phyloP scores from a whole-genome alignment of 225 moss, liverwort and hornwort genomes.

The Polytrichum commune region DNA sequence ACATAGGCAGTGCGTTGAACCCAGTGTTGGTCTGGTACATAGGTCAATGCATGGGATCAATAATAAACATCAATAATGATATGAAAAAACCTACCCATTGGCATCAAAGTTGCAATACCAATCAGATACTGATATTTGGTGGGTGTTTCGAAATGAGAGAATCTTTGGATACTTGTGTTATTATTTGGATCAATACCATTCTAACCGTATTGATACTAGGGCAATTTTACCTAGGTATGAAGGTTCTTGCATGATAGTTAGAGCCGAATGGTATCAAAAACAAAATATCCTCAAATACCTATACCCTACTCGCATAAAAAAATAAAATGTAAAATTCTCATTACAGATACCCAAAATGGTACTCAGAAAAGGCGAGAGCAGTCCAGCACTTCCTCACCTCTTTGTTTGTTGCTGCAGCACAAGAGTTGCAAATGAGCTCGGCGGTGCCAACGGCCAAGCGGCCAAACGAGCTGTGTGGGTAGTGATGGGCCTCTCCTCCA shows the following conservation, averaged over 20 bases:
- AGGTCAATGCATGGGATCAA: not conserved
- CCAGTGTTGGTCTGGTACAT: not conserved
- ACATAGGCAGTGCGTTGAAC: not conserved
- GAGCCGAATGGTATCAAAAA: not conserved
- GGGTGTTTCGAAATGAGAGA: too few relatives aligned
- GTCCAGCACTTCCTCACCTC: not conserved
- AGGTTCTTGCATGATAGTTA: not conserved
- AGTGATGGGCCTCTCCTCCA: constrained; percentile 39
- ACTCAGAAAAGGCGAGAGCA: not conserved
- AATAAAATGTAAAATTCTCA: too few relatives aligned
- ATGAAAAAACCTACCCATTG: too few relatives aligned
- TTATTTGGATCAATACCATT: too few relatives aligned
- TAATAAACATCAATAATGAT: not conserved
- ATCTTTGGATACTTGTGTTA: too few relatives aligned
- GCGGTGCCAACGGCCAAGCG: constrained; percentile 50
- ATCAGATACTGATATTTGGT: too few relatives aligned
- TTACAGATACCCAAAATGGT: not conserved
- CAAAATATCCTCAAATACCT: too few relatives aligned
- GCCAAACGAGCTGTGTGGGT: constrained; percentile 58
- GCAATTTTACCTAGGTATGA: too few relatives aligned
- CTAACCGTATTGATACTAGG: too few relatives aligned
- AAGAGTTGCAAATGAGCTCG: constrained; percentile 85
- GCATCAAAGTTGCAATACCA: too few relatives aligned
- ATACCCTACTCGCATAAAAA: too few relatives aligned
- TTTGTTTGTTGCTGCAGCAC: constrained; percentile 44